Evolutionary conservation across 768 basidiomycete species (phyloP), one percentile per base, ranked within the genome.

Genomic region (Rhizopogon rudus): DNA sequence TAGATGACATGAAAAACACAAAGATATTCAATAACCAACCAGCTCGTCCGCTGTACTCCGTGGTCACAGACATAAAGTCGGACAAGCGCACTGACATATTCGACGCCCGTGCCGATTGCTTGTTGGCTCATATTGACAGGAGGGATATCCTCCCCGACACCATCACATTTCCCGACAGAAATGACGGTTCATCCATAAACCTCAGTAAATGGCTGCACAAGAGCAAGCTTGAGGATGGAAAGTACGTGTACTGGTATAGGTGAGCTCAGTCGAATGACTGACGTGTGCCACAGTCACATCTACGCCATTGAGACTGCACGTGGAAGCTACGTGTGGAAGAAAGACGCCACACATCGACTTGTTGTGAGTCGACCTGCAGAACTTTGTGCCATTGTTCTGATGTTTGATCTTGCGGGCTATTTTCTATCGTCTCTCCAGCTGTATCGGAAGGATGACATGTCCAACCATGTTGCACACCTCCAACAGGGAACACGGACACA

Each of bases 161-260:
- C 10, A 40, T 62, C n/a, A 57, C 55, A 2, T 60, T 63, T 40
- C 22, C 51, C 12, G 45, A 52, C 31, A 40, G 39, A 41, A 40
- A 51, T 6, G 20, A 42, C 6, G 48, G 55, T 3, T 46, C 54
- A 25, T 42, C 58, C 4, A 40, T 60, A 40, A 46, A 43, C 42
- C 14, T 62, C 25, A 55, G 48, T 40, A 63, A 57, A 33, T 63
- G 61, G 61, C 37, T 57, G 31, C 50, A 50, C 31, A 57, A 51
- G 35, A 29, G 40, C 25, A 60, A 48, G 45, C 52, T 60, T n/a
- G 49, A 46, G 22, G 35, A 52, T 28, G 57, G 61, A 29, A 48
- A 41, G 61, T 63, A 37, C n/a, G 61, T 63, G 17, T 33, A 5
- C 25, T n/a, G 1, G 29, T 5, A 14, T 13, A 28, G 17, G 33